A percentile compares a stretch with the other conserved stretches of the same genome.
Evolutionary conservation across 192 early-diverging fungal species (phyloP).

Genomic region (Coemansia sp.): DNA sequence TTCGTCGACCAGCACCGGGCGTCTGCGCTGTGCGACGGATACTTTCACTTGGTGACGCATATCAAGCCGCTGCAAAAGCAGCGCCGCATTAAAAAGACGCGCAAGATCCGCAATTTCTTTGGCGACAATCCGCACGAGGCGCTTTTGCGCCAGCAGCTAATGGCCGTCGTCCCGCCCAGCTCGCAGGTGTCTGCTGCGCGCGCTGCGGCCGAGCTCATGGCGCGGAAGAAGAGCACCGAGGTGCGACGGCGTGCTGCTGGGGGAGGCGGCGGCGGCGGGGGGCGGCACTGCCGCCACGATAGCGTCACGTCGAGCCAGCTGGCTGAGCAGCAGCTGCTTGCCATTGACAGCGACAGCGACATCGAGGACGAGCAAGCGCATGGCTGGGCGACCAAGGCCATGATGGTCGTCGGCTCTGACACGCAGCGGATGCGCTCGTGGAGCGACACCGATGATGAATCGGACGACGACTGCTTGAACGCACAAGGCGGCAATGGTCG

Average conservation of each 20-base stretch:
- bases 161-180: conserved; percentile 55
- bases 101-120: conserved; percentile 73
- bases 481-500: neutral
- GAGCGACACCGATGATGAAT: conserved; percentile 22
- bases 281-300: conserved; percentile 8
- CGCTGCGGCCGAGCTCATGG: conserved; percentile 48
- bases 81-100: conserved; percentile 62
- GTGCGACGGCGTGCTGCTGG: conserved; percentile 11
- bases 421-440: conserved; percentile 13
- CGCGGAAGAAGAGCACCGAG: conserved; percentile 33
- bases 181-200: conserved; percentile 38
- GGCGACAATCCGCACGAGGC: conserved; percentile 63
- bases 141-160: conserved; percentile 58
- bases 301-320: conserved; percentile 23
- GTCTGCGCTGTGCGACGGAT: conserved; percentile 34
- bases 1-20: conserved; percentile 42
- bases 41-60: conserved; percentile 60
- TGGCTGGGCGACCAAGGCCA: conserved; percentile 35
- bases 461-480: no score
- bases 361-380: conserved; percentile 14
- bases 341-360: conserved; percentile 44
- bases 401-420: conserved; percentile 1
- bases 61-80: conserved; percentile 61
- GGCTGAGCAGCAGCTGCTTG: conserved; percentile 32
- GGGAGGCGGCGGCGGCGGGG: no score